Evolutionary conservation across 805 yeast species (phyloP), one percentile per base, ranked within the genome.

Genomic region (Candida sakaeoensis): DNA sequence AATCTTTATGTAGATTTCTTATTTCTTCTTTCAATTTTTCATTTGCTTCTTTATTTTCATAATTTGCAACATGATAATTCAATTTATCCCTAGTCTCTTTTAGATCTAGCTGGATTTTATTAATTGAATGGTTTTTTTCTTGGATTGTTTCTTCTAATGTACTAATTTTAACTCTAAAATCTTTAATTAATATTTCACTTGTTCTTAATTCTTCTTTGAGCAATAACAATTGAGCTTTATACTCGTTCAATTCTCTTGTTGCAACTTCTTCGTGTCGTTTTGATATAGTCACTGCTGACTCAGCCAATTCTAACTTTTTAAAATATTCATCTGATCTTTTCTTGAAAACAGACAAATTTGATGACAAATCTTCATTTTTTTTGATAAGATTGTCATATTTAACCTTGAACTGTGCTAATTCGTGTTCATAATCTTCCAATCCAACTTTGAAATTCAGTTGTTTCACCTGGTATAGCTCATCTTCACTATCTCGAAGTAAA

Each of bases 251-350:
- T 44, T 86, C 87, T 34, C 65, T 64, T 35, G 59, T 62, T 4
- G 82, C 68, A 26, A 65, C 52, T 39, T 71, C 71, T 53, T 83
- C 90, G 9, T 80, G 77, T 49, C 85, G 66, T 48, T 76, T 70
- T 7, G 87, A 78, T 33, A 79, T 72, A 38, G 74, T 68, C 2
- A 84, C 77, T 4, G 86, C 84, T 36, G 80, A 70, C 54, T 90
- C 96, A 2, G 93, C 90, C 36, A 77, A 74, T 51, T 88, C 95
- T 18, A 89, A 66, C 51, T 85, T 85, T 42, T 71, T 69, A 49
- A 74, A 78, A 55, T 86, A 84, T 45, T 81, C 84, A 25, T 85
- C 90, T 24, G 95, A 79, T 45, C 95, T 74, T 13, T 68, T 60
- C 53, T 80, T 82, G 60, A 85, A 88, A 23, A 83, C 64, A 27